phyloP scores from a whole-genome alignment of 192 early-diverging fungal species.

The Backusella sp. region DNA sequence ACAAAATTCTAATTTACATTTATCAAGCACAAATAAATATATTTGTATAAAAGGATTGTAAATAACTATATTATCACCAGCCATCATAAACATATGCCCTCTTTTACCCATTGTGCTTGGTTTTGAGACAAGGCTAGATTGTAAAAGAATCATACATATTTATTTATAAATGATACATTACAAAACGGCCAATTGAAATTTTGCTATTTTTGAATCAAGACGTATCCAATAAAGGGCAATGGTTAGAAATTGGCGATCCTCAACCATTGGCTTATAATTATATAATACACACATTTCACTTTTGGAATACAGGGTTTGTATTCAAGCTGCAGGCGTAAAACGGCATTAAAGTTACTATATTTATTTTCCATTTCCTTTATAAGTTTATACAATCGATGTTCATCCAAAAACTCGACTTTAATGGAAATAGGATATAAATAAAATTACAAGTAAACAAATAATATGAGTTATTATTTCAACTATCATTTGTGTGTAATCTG shows the following conservation, averaged over 20 bases:
- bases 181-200: neutral
- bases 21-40: neutral
- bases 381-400: neutral
- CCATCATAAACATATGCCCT: neutral
- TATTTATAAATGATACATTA: neutral
- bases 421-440: neutral
- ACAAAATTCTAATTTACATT: neutral
- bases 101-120: no score
- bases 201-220: neutral
- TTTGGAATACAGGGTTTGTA: neutral
- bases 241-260: neutral
- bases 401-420: neutral
- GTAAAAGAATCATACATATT: neutral
- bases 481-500: no score
- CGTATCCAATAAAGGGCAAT: neutral
- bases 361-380: neutral
- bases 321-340: neutral
- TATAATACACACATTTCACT: neutral
- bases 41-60: neutral
- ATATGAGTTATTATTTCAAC: no score
- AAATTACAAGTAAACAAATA: neutral
- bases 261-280: neutral
- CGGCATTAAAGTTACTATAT: slow-evolving; percentile 3
- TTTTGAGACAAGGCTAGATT: no score
- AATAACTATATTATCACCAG: neutral